Base-by-base conservation (phyloP, 176 grass and related monocot genomes). In the Juncus effusus region DNA sequence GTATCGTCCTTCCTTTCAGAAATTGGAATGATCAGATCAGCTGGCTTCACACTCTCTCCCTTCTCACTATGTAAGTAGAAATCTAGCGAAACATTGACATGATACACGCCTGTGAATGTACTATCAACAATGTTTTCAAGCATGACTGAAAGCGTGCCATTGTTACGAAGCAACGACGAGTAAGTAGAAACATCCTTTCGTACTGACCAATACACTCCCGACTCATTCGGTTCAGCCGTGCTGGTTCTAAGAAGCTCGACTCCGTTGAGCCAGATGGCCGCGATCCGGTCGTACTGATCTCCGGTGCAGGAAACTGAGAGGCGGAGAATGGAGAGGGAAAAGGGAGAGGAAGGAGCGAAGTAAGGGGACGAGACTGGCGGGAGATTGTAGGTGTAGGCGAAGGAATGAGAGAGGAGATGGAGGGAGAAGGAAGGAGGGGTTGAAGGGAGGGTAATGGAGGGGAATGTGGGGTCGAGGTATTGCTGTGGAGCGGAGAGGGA, bases 61-160 rank as follows among this genome's bases (percentile, higher is more conserved):
- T 28, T 28, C 6, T 41, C 50, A n/a, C 49, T 16, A 60, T 45
- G 40, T 28, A 72, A 55, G 65, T 97, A 75, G 72, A 97, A 97
- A 62, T 86, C 80, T 10, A 97, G 15, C 11, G 93, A 89, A 41
- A 89, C 64, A 50, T 73, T 89, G 56, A 92, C 88, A 74, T 84
- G 86, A 78, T 82, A 89, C 6, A 89, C 52, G 5, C 93, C 93
- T 51, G 88, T 97, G 77, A 67, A 89, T 58, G 62, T 2, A 64
- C 86, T 80, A 75, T 92, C 83, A 56, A 97, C 82, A 54, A 97
- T 72, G 79, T 97, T 97, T 84, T 97, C 93, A 65, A 97, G 93
- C 88, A 97, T 97, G 58, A 97, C 82, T 0, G 80, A 81, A 54
- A 85, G 37, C 64, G 70, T 74, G 14, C 80, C 80, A 76, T 40